These are phyloP conservation scores for Rhizopus microsporus DNA, from an alignment of 371 early-diverging fungal genomes.

Conservation along the genomic window DNA sequence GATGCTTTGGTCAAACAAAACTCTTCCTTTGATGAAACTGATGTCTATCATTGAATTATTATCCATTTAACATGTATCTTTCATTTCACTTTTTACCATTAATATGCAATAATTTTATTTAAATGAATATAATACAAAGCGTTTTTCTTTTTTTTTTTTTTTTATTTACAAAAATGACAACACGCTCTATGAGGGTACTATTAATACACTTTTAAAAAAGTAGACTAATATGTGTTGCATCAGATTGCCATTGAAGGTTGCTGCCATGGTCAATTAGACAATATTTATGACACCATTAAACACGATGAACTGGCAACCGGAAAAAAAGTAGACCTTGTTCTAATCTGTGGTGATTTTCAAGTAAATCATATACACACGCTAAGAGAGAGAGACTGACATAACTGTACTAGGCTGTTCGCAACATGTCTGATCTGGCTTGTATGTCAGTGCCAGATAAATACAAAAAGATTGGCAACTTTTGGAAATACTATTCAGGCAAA, in stretches of 20 bases:
- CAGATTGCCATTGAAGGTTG: conserved; percentile 93
- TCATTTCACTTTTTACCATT: no score
- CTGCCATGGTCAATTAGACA: conserved; percentile 91
- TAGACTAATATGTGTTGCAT: no score
- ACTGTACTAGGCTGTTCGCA: conserved; percentile 73
- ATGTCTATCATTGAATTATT: no score
- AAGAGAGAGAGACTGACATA: not conserved
- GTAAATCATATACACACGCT: conserved; percentile 31
- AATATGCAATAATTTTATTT: no score
- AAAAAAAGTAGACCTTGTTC: conserved; percentile 80
- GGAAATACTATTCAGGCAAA: conserved; percentile 91
- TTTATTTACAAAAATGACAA: no score
- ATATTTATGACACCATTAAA: conserved; percentile 76
- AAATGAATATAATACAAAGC: no score
- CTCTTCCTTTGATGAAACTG: no score
- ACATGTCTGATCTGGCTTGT: conserved; percentile 74
- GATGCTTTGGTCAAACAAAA: no score
- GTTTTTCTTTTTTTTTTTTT: no score
- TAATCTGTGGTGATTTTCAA: conserved; percentile 98
- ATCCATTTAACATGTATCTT: no score
- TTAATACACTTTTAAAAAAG: no score
- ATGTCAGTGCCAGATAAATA: conserved; percentile 88
- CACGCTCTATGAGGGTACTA: no score
- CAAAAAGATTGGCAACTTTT: conserved; percentile 79
- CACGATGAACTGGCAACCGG: conserved; percentile 53